Conservation (phyloP, 805 yeast species). For the Candida quercuum region DNA sequence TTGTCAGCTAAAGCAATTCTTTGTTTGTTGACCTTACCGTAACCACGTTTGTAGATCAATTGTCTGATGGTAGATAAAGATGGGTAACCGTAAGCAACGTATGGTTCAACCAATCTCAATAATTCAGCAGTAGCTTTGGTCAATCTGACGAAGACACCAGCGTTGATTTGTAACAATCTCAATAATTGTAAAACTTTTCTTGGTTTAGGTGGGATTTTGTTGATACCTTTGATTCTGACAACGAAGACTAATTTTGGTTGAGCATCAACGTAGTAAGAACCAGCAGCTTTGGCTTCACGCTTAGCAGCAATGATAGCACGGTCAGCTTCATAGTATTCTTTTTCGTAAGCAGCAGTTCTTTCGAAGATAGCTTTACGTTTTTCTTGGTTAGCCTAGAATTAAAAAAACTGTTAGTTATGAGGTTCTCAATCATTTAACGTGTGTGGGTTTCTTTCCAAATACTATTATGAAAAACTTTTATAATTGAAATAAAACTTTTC, state of each 20-base stretch:
- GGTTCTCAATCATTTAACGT: no score
- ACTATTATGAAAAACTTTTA: background rate
- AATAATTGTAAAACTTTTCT: slow-evolving; percentile 95
- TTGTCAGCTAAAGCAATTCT: slow-evolving; percentile 88
- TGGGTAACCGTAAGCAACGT: slow-evolving; percentile 98
- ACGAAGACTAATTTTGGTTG: slow-evolving; percentile 93
- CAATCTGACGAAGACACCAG: slow-evolving; percentile 91
- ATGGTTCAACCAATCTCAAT: slow-evolving; percentile 91
- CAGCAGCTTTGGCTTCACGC: slow-evolving; percentile 92
- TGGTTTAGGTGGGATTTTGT: slow-evolving; percentile 98
- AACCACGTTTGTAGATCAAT: slow-evolving; percentile 95
- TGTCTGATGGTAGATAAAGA: slow-evolving; percentile 85
- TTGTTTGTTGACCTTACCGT: slow-evolving; percentile 95
- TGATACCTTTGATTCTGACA: slow-evolving; percentile 98
- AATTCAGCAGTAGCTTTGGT: slow-evolving; percentile 95
- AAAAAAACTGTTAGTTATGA: slow-evolving; percentile 15
- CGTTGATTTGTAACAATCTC: slow-evolving; percentile 89
- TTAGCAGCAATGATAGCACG: slow-evolving; percentile 80
- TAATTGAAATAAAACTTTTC: slow-evolving; percentile 24
- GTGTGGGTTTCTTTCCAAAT: no score
- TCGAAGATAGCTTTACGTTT: slow-evolving; percentile 72
- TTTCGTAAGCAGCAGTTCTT: slow-evolving; percentile 95
- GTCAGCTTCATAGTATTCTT: slow-evolving; percentile 91
- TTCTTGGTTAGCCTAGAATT: slow-evolving; percentile 44
- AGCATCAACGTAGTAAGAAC: slow-evolving; percentile 92